Conservation (phyloP, 1,139 yeast genomes). For the Hemisphaericaspora xylanilytica region DNA sequence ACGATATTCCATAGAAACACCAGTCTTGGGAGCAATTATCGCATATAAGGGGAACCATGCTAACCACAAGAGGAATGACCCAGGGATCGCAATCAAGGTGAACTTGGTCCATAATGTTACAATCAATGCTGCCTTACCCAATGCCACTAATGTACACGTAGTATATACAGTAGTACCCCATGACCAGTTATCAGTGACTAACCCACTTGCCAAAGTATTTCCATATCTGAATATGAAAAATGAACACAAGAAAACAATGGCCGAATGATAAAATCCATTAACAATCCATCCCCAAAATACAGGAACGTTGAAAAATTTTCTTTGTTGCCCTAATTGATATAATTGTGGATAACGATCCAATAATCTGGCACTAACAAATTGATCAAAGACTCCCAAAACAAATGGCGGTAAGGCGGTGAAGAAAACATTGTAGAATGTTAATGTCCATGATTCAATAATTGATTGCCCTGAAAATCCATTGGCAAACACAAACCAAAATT, state of each 20-base stretch:
- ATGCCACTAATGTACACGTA: conserved; percentile 80
- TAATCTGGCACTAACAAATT: conserved; percentile 86
- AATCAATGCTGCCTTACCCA: conserved; percentile 92
- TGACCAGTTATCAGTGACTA: conserved; percentile 85
- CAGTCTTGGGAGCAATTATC: conserved; percentile 74
- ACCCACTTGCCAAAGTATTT: conserved; percentile 64
- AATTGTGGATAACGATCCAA: conserved; percentile 90
- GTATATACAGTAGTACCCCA: conserved; percentile 95
- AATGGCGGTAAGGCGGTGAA: conserved; percentile 96
- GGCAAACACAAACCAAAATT: conserved; percentile 94
- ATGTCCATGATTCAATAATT: conserved; percentile 95
- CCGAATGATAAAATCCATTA: conserved; percentile 94
- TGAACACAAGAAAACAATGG: conserved; percentile 74
- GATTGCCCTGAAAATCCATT: conserved; percentile 96
- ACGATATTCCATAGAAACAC: conserved; percentile 79
- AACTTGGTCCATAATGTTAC: conserved; percentile 95
- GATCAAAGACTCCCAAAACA: conserved; percentile 95
- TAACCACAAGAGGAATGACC: conserved; percentile 84
- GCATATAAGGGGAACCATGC: conserved; percentile 87
- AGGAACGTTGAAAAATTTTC: conserved; percentile 82
- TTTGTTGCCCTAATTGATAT: conserved; percentile 85
- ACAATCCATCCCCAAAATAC: conserved; percentile 98
- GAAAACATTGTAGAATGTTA: conserved; percentile 92
- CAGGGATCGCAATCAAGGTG: conserved; percentile 90
- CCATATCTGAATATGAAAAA: conserved; percentile 69